Base-by-base conservation (phyloP, 2,329 filamentous ascomycete genomes). In the Neonectria magnoliae region DNA sequence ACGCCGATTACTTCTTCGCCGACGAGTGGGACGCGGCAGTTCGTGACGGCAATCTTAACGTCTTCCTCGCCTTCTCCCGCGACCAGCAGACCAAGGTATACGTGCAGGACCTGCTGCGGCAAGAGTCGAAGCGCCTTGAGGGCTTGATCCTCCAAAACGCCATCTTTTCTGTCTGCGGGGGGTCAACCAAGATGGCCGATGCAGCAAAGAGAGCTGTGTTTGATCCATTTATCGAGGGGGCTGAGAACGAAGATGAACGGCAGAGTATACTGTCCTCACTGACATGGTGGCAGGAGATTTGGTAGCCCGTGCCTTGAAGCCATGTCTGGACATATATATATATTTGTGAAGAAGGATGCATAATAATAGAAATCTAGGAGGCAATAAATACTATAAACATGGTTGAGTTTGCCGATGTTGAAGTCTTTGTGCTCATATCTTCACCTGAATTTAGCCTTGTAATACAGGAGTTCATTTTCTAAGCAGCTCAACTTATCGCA, bases 1-100 rank as follows among this genome's bases (percentile, higher is more conserved):
- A 81, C 0, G 87, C 90, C 0, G 96, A 99, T 76, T 98, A 88
- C 79, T 94, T 94, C 80, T 99, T 96, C 76, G 78, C 83, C 5
- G 78, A 90, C 0, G 94, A 98, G 67, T 98, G 94, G 94, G 73
- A 81, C 1, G 44, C 60, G 11, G 63, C 75, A 1, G 69, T 68
- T 2, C 48, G 54, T 5, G 66, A 67, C 2, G 70, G 57, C 2
- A 62, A 70, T 1, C 51, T 84, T 6, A 55, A 71, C 0, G 73
- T 85, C 8, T 74, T 80, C 47, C 76, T 83, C 2, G 84, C 84
- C 25, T 87, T 87, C 68, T 84, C 85, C 3, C 78, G 84, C 16
- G 82, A 86, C 55, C 77, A 80, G 33, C 71, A 73, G 3, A 77
- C 82, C 48, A 88, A 87, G 71, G 78, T 86, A 33, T 88, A 88